These are phyloP conservation scores for Phytophthora sansomeana DNA, from an alignment of 352 stramenopile species.

Conservation along the genomic window DNA sequence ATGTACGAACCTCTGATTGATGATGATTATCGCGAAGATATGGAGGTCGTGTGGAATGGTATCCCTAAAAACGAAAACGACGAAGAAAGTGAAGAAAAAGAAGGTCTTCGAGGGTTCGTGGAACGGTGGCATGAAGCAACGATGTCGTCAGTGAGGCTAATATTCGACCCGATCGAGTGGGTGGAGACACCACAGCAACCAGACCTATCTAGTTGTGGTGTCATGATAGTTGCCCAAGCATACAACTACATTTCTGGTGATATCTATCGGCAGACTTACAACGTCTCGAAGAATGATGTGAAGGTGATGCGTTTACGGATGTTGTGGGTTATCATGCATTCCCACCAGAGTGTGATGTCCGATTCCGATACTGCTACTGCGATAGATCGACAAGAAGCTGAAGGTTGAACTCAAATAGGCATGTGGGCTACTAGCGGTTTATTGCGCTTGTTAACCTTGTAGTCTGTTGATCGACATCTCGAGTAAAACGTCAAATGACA, in stretches of 20 bases:
- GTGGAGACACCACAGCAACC: conserved; percentile 1
- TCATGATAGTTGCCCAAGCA: conserved; percentile 5
- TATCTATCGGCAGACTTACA: not conserved
- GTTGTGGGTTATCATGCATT: too few species aligned
- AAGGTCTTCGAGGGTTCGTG: not conserved
- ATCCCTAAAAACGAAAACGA: not conserved
- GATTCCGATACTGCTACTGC: too few species aligned
- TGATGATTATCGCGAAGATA: conserved; percentile 6
- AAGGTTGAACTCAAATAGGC: too few species aligned
- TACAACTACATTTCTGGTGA: conserved; percentile 5
- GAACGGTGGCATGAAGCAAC: conserved; percentile 1
- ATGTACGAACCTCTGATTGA: conserved; percentile 22
- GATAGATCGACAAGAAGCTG: too few species aligned
- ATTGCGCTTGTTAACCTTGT: too few species aligned
- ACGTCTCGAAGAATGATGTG: too few species aligned
- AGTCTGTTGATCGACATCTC: too few species aligned
- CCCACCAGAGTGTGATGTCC: too few species aligned
- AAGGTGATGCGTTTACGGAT: too few species aligned
- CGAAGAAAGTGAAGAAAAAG: not conserved
- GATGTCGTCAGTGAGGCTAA: not conserved
- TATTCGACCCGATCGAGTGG: conserved; percentile 2
- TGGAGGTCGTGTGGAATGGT: conserved; percentile 2
- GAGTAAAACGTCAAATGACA: too few species aligned
- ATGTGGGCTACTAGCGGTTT: too few species aligned
- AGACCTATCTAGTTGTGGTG: not conserved